Evolutionary conservation across 495 filamentous ascomycete genomes (phyloP).

Genomic region (Cercophora newfieldiana): DNA sequence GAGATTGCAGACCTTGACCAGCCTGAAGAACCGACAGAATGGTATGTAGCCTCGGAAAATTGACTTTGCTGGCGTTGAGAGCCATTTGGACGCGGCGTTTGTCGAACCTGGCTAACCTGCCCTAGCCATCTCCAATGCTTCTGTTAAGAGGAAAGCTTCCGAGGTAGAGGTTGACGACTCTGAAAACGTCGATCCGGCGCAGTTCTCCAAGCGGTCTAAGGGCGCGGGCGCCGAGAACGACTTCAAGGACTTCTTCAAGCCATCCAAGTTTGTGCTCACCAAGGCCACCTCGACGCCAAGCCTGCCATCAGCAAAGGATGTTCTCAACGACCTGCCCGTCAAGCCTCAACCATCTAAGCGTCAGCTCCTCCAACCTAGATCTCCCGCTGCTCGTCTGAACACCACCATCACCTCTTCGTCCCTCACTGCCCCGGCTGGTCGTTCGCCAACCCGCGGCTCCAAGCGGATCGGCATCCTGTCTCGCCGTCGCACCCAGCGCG

Average conservation of each 20-base stretch:
- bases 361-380: conserved; percentile 49
- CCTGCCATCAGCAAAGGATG: conserved; percentile 26
- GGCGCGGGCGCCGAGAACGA: conserved; percentile 47
- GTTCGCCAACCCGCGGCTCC: conserved; percentile 58
- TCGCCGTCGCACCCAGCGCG: conserved; percentile 59
- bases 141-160: conserved; percentile 48
- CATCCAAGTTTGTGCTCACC: conserved; percentile 44
- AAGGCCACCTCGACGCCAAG: conserved; percentile 38
- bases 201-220: conserved; percentile 71
- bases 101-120: conserved; percentile 16
- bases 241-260: conserved; percentile 55
- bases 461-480: conserved; percentile 65
- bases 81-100: no score
- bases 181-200: conserved; percentile 79
- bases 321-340: conserved; percentile 32
- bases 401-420: conserved; percentile 43
- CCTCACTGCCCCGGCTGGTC: conserved; percentile 58
- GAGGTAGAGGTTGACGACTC: conserved; percentile 58
- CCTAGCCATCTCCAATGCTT: conserved; percentile 39
- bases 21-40: conserved; percentile 63
- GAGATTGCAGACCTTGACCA: conserved; percentile 56
- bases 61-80: not conserved
- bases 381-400: conserved; percentile 45
- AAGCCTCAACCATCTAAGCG: conserved; percentile 43
- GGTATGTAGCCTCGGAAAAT: conserved; percentile 59